Conservation (phyloP, 768 basidiomycete species). For the Guyanaporus albipodus region DNA sequence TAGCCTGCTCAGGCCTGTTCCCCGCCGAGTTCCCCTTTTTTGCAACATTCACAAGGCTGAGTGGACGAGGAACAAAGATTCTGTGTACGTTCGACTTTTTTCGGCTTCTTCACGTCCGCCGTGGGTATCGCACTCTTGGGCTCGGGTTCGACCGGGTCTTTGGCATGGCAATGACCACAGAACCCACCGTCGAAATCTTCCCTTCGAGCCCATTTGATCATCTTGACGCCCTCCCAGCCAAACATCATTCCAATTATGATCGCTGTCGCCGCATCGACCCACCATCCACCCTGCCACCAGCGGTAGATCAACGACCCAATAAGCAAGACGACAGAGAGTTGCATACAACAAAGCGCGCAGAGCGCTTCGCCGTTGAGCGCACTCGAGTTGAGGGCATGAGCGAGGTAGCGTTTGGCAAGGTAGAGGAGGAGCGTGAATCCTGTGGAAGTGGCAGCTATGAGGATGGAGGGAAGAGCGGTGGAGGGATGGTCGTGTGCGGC, state of each 20-base stretch:
- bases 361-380: slow-evolving; percentile 42
- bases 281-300: slow-evolving; percentile 45
- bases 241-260: slow-evolving; percentile 39
- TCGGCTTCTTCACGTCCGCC: not conserved
- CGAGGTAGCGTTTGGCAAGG: slow-evolving; percentile 43
- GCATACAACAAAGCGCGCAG: slow-evolving; percentile 41
- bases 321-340: slow-evolving; percentile 42
- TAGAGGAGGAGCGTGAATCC: slow-evolving; percentile 41
- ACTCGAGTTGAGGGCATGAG: slow-evolving; percentile 41
- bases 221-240: slow-evolving; percentile 43
- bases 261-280: slow-evolving; percentile 44
- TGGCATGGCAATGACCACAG: slow-evolving; percentile 17
- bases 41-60: not conserved
- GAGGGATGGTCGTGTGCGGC: slow-evolving; percentile 36
- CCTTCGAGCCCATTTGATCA: slow-evolving; percentile 38
- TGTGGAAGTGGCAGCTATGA: slow-evolving; percentile 40
- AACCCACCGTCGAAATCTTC: slow-evolving; percentile 38
- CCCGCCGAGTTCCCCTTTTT: not conserved
- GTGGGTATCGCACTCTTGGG: not conserved
- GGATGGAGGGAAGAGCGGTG: slow-evolving; percentile 37
- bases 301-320: slow-evolving; percentile 38
- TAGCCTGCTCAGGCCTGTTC: slow-evolving; percentile 8
- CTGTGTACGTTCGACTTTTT: not conserved
- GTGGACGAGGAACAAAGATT: not conserved
- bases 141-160: not conserved